Conservation (phyloP, 345 rosid genomes). For the Populus davidiana region DNA sequence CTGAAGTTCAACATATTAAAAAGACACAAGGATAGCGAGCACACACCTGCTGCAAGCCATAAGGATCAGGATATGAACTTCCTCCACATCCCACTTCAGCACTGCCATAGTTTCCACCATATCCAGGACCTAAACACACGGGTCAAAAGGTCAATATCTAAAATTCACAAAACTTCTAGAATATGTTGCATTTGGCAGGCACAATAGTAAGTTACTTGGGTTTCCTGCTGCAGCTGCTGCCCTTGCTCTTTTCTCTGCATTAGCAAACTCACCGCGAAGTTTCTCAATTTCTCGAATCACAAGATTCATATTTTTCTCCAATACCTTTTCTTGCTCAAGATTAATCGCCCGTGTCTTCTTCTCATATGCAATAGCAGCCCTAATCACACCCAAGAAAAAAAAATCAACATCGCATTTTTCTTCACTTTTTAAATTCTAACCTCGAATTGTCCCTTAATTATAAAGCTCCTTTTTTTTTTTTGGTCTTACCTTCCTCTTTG, state of each 20-base stretch:
- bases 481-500: slow-evolving; percentile 73
- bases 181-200: background rate
- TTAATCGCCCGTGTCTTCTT: slow-evolving; percentile 65
- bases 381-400: slow-evolving; percentile 21
- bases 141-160: background rate
- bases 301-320: slow-evolving; percentile 55
- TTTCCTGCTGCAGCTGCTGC: slow-evolving; percentile 39
- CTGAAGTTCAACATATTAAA: background rate
- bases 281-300: slow-evolving; percentile 53
- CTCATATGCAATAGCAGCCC: slow-evolving; percentile 73
- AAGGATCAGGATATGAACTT: slow-evolving; percentile 33
- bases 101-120: slow-evolving; percentile 44
- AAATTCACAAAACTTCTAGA: background rate
- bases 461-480: background rate
- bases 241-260: slow-evolving; percentile 47
- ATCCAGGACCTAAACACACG: slow-evolving; percentile 35
- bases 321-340: slow-evolving; percentile 50
- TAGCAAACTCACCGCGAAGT: slow-evolving; percentile 43
- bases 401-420: background rate
- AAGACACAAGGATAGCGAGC: background rate
- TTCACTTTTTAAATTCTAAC: background rate
- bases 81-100: slow-evolving; percentile 36
- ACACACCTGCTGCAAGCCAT: slow-evolving; percentile 49
- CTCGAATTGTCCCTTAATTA: background rate
- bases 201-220: slow-evolving; percentile 38